Evolutionary conservation across 495 filamentous ascomycete genomes (phyloP), one percentile per base, ranked within the genome.

Genomic region (Penicillium fimorum): DNA sequence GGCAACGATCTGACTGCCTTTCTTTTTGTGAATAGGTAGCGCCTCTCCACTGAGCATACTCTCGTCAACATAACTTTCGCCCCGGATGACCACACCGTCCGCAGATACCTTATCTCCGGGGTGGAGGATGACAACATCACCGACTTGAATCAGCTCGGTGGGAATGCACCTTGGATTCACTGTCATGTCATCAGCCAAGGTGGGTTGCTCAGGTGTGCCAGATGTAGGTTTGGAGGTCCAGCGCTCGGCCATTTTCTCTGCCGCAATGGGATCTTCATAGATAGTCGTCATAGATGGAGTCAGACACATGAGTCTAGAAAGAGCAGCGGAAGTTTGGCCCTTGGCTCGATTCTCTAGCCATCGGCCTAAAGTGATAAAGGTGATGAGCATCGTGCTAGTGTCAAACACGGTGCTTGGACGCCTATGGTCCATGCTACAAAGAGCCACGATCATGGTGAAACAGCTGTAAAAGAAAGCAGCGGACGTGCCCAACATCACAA

Each of bases 1-100:
- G n/a, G 91, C 94, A 66, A 97, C 92, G 38, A 97, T 73, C 41
- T 83, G 68, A 65, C 83, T 86, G 2, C 90, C 91, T 61, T 89
- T 88, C 53, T 80, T 82, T 69, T 97, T 99, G 57, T 89, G 84
- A 35, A 97, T 91, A 1, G 93, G 92, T 76, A 96, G 88, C 3
- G 93, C 87, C 75, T 99, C 94, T 51, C 94, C 94, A 12, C 95
- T 99, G 40, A 99, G 92, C 95, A 97, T 97, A 66, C 91, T 96
- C 69, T 99, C 94, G 63, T 99, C 91, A 40, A 97, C 84, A 66
- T 93, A 96, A 24, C 89, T 92, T 72, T 97, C 90, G 10, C 94
- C 94, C 27, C 86, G 80, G 43, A 91, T 89, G 46, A 99, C 84
- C 33, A 83, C 80, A 20, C 94, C 94, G 69, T 99, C 94, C 0